phyloP scores from a whole-genome alignment of 805 yeast genomes.

The Saccharomycopsis guyanensis region DNA sequence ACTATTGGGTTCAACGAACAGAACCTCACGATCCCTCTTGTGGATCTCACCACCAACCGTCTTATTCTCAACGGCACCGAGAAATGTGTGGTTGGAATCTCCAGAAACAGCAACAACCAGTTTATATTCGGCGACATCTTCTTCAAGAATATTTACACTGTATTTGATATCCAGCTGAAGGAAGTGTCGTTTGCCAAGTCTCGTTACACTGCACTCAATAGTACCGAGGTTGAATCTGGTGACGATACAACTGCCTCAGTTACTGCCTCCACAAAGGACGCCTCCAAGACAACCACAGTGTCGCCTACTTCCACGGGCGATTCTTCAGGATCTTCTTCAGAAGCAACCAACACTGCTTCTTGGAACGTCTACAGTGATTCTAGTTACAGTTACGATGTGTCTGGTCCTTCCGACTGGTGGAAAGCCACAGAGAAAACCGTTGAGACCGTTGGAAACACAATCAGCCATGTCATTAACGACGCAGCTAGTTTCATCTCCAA shows the following conservation, averaged over 20 bases:
- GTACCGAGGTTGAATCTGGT: background rate
- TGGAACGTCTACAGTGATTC: too few relatives aligned
- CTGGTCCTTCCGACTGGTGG: too few relatives aligned
- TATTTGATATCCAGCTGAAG: slow-evolving; percentile 41
- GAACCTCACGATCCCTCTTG: slow-evolving; percentile 10
- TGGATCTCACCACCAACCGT: background rate
- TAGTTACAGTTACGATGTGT: too few relatives aligned
- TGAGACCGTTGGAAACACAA: too few relatives aligned
- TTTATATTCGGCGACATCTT: slow-evolving; percentile 47
- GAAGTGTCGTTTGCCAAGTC: slow-evolving; percentile 33
- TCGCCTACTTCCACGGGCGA: background rate
- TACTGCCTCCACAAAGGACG: background rate
- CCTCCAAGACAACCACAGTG: background rate
- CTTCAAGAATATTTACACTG: slow-evolving; percentile 43
- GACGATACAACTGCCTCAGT: background rate
- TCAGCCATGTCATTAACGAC: too few relatives aligned
- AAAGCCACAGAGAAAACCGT: too few relatives aligned
- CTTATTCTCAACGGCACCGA: slow-evolving; percentile 2
- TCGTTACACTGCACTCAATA: background rate
- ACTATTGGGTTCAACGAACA: slow-evolving; percentile 8
- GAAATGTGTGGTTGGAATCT: slow-evolving; percentile 26
- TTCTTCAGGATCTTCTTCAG: too few relatives aligned
- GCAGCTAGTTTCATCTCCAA: too few relatives aligned
- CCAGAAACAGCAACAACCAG: slow-evolving; percentile 29
- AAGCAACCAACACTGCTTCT: background rate